phyloP scores from a whole-genome alignment of 1,139 yeast genomes.

The Candida neerlandica region DNA sequence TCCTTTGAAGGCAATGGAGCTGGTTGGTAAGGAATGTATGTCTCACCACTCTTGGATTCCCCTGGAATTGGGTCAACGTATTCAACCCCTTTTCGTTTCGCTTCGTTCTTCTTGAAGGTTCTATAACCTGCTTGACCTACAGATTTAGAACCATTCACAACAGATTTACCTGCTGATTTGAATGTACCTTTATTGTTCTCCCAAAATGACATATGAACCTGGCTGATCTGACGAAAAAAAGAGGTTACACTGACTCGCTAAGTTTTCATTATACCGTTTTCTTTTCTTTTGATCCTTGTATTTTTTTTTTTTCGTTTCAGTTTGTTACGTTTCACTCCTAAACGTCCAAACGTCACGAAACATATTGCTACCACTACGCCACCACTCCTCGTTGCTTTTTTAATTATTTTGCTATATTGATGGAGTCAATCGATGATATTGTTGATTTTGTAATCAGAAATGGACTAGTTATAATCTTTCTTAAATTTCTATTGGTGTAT shows the following conservation, averaged over 20 bases:
- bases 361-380: background rate
- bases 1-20: constrained; percentile 23
- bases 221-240: background rate
- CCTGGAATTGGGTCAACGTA: constrained; percentile 14
- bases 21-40: constrained; percentile 6
- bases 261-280: background rate
- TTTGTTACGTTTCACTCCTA: background rate
- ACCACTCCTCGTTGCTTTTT: background rate
- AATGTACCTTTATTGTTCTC: constrained; percentile 31
- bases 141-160: constrained; percentile 52
- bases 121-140: constrained; percentile 51
- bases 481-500: constrained; percentile 12
- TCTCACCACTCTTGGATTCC: constrained; percentile 4
- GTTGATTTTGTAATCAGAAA: constrained; percentile 8
- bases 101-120: constrained; percentile 48
- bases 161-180: constrained; percentile 49
- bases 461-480: constrained; percentile 8
- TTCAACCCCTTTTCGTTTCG: constrained; percentile 25
- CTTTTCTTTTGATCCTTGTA: background rate
- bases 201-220: constrained; percentile 2
- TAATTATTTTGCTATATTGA: constrained; percentile 6
- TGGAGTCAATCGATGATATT: constrained; percentile 14
- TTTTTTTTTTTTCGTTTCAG: background rate
- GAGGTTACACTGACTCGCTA: background rate
- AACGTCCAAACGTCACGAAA: background rate